Base-by-base conservation (phyloP, 2,329 filamentous ascomycete species). In the Phoma sp. region DNA sequence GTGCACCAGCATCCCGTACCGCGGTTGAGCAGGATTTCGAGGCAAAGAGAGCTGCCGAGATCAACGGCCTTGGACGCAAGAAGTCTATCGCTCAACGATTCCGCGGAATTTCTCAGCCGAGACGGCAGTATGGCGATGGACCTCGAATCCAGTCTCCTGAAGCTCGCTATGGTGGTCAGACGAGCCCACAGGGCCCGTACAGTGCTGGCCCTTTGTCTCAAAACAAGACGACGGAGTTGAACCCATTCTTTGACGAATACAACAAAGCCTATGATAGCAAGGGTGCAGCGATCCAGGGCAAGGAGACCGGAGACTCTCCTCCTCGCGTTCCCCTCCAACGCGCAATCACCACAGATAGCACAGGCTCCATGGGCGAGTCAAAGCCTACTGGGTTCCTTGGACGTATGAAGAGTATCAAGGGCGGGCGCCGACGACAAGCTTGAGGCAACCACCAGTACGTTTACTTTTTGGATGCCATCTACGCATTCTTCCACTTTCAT, bases 11-110 rank as follows among this genome's bases (percentile, higher is more conserved):
- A 25, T 89, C 93, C 25, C 86, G 87, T 64, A 84, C 87, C 7
- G 90, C 89, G 14, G 90, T 96, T 48, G 86, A 89, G 57, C 86
- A 86, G 44, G 85, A 93, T 67, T 88, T 84, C 29, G 91, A 90
- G 57, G 83, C 82, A 14, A 82, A 73, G 41, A 83, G 53, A 63
- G 70, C 23, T 57, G 47, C 69, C 24, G 62, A 72, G 14, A 76
- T 77, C 27, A 77, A 71, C 23, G 81, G 82, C 4, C 76, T 99
- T 37, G 86, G 89, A 62, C 87, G 95, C 56, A 98, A 97, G 82
- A 97, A 97, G 80, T 97, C 93, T 25, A 81, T 99, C 56, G 95
- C 92, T 2, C 92, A 97, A 72, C 90, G 93, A 51, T 89, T 99
- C 72, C 89, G 92, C 36, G 89, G 90, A 60, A 92, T 96, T 67